These are phyloP conservation scores for Rhododendron simsii DNA, from an alignment of 148 eudicot genomes.

Conservation along the genomic window DNA sequence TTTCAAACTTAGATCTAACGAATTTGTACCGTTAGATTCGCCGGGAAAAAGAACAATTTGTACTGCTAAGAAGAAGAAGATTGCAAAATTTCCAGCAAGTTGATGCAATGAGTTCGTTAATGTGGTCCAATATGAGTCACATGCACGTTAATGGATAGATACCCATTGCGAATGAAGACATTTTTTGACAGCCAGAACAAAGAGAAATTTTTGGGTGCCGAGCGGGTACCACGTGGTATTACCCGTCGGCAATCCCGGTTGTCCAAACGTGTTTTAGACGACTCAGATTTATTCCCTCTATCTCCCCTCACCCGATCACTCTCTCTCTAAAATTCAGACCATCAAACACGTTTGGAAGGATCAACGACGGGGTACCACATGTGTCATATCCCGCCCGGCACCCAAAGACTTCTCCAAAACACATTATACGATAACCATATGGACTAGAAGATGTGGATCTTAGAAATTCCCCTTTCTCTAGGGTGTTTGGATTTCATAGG, in stretches of 20 bases:
- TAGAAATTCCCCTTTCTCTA: constrained; percentile 16
- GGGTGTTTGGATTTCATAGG: constrained; percentile 3
- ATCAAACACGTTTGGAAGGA: too few species aligned
- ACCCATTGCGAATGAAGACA: neutral
- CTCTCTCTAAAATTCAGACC: too few species aligned
- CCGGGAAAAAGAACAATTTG: neutral
- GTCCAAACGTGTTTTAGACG: too few species aligned
- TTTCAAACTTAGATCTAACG: neutral
- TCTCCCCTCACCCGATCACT: too few species aligned
- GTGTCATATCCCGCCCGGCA: too few species aligned
- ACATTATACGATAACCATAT: neutral
- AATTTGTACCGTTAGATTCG: neutral
- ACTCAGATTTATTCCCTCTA: too few species aligned
- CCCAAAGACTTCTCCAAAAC: too few species aligned
- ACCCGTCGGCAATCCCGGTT: too few species aligned
- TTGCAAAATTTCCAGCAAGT: neutral
- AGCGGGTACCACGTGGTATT: too few species aligned
- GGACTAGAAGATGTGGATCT: constrained; percentile 13
- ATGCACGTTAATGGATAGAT: neutral
- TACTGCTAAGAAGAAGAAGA: neutral
- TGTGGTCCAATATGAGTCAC: constrained; percentile 1
- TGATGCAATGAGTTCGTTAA: neutral
- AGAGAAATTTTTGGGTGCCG: neutral
- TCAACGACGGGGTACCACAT: too few species aligned
- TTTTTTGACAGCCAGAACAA: neutral